Evolutionary conservation across 1,284 basidiomycete species (phyloP).

Genomic region (Sparassis latifolia): DNA sequence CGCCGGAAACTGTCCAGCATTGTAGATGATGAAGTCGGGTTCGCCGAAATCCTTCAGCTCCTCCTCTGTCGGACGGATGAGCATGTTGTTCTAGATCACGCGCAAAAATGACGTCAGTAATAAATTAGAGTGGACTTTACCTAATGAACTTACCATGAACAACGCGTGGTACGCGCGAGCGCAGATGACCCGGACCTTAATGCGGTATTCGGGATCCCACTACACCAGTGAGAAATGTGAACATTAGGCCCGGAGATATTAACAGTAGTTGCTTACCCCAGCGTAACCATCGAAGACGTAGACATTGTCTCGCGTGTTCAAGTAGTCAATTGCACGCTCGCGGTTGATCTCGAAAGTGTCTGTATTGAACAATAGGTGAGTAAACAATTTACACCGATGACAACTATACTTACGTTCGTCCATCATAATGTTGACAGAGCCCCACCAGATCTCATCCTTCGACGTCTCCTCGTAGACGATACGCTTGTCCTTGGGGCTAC

Average conservation of each 20-base stretch:
- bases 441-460: conserved; percentile 99
- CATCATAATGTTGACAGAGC: conserved; percentile 99
- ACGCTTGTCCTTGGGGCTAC: conserved; percentile 98
- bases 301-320: conserved; percentile 98
- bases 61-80: conserved; percentile 94
- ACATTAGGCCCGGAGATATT: background rate
- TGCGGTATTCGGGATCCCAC: conserved; percentile 99
- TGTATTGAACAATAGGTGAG: conserved; percentile 23
- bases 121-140: background rate
- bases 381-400: background rate
- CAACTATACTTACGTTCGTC: conserved; percentile 71
- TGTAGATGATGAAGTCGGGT: conserved; percentile 99
- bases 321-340: conserved; percentile 98
- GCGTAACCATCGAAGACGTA: conserved; percentile 99
- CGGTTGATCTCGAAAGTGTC: conserved; percentile 99
- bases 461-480: conserved; percentile 98
- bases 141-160: conserved; percentile 80
- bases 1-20: conserved; percentile 99
- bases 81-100: conserved; percentile 84
- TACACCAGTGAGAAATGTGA: conserved; percentile 19
- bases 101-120: conserved; percentile 6
- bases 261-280: conserved; percentile 47
- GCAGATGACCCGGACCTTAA: conserved; percentile 99
- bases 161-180: conserved; percentile 98
- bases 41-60: conserved; percentile 96